Conservation (phyloP, 2,329 filamentous ascomycete species). For the Geoglossum cookeanum region DNA sequence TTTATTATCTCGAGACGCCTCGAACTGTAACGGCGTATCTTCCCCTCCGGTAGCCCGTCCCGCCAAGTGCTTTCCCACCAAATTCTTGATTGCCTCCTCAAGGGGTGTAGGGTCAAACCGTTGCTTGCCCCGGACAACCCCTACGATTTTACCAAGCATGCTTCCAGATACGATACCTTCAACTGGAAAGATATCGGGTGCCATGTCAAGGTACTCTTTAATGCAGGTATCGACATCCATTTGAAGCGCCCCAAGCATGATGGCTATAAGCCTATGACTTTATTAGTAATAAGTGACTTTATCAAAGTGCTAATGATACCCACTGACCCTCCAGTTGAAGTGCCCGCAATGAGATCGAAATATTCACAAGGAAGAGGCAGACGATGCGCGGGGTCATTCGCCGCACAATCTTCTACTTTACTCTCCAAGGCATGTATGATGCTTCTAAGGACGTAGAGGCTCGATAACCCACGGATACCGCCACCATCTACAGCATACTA, state of each 20-base stretch:
- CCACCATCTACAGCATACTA: not conserved
- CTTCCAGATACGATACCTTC: not conserved
- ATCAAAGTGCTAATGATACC: not conserved
- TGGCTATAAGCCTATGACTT: conserved; percentile 17
- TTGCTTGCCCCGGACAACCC: not conserved
- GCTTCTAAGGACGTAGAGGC: not conserved
- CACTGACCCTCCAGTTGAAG: conserved; percentile 1
- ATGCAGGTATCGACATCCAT: conserved; percentile 20
- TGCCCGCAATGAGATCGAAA: conserved; percentile 4
- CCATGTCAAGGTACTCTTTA: conserved; percentile 12
- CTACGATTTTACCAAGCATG: not conserved
- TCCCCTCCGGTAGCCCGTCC: not conserved
- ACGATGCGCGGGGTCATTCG: not conserved
- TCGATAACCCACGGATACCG: not conserved
- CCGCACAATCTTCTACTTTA: not conserved
- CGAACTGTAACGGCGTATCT: not conserved
- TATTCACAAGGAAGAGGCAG: not conserved
- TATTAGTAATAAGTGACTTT: not conserved
- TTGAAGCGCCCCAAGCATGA: conserved; percentile 21
- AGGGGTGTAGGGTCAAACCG: not conserved
- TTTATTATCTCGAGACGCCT: not conserved
- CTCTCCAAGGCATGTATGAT: not conserved
- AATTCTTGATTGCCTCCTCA: not conserved
- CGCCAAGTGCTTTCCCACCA: not conserved
- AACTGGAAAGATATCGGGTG: conserved; percentile 3